Evolutionary conservation across 2,329 filamentous ascomycete species (phyloP), one percentile per base, ranked within the genome.

Genomic region (Fusarium sp.): DNA sequence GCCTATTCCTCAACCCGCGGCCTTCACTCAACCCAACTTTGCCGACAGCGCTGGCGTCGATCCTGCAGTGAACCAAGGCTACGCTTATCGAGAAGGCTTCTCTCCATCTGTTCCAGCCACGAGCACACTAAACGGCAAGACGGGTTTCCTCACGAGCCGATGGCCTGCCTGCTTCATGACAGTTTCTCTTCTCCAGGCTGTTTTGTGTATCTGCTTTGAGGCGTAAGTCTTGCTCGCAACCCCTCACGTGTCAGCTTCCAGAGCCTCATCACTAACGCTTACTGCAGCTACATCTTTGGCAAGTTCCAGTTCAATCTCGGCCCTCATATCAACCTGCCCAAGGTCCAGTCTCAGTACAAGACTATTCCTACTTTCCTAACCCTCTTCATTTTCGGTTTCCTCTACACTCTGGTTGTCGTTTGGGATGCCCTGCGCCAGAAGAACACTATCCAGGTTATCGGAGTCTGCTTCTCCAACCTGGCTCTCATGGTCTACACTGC

Each of bases 391-490:
- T 98, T 99, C 83, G 97, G 95, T 71, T 98, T 97, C 85, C 84
- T 99, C 67, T 99, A 98, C 85, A 92, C 98, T 81, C 86, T 98
- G 35, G 86, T 97, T 31, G 88, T 99, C 63, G 94, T 97, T 14
- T 98, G 95, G 89, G 97, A 99, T 86, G 97, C 96, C 18, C 88
- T 99, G 68, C 92, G 95, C 73, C 88, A 96, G 81, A 98, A 98
- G 84, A 99, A 99, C 85, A 99, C 97, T 13, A 99, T 99, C 87
- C 97, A 99, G 83, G 89, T 98, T 82, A 98, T 99, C 77, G 97
- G 97, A 52, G 89, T 99, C 33, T 98, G 96, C 84, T 86, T 97
- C 67, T 97, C 97, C 85, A 98, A 99, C 83, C 84, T 97, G 35
- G 96, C 95, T 45, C 91, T 99, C 76, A 89, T 98, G 80, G 91